Percentiles rank a stretch among this genome's conserved stretches.
Evolutionary conservation across 495 filamentous ascomycete species (phyloP).

Genomic region (Xylaria acuta): DNA sequence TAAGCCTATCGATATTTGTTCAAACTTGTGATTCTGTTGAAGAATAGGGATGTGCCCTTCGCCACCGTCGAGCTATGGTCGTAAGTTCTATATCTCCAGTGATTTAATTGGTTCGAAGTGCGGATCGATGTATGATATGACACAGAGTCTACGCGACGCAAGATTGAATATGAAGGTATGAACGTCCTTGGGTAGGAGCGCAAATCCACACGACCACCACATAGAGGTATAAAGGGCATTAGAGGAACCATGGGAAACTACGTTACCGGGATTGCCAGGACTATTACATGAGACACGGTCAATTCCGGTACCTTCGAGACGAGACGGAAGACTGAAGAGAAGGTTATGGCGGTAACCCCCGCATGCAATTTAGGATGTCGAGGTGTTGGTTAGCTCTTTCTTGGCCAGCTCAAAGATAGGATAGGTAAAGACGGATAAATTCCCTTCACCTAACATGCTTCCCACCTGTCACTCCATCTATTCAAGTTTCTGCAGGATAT

Average conservation of each 20-base stretch:
- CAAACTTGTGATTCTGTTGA: neutral
- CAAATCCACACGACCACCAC: neutral
- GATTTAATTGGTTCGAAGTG: no score
- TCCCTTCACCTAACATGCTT: no score
- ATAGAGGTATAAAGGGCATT: no score
- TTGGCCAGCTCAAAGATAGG: no score
- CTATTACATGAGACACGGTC: neutral
- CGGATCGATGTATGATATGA: no score
- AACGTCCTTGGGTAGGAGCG: neutral
- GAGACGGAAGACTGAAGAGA: no score
- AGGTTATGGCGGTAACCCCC: no score
- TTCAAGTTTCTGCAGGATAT: no score
- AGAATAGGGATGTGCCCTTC: neutral
- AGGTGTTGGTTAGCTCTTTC: no score
- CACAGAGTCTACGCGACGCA: neutral
- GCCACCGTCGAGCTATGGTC: neutral
- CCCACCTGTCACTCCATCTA: no score
- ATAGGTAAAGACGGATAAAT: no score
- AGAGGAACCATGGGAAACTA: neutral
- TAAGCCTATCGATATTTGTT: neutral
- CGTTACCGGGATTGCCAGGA: neutral
- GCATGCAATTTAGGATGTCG: no score
- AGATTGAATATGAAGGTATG: neutral
- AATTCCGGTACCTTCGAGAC: neutral
- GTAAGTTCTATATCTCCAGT: neutral